phyloP scores from a whole-genome alignment of 1,284 basidiomycete species.

The Austroboletus novae-zelandiae region DNA sequence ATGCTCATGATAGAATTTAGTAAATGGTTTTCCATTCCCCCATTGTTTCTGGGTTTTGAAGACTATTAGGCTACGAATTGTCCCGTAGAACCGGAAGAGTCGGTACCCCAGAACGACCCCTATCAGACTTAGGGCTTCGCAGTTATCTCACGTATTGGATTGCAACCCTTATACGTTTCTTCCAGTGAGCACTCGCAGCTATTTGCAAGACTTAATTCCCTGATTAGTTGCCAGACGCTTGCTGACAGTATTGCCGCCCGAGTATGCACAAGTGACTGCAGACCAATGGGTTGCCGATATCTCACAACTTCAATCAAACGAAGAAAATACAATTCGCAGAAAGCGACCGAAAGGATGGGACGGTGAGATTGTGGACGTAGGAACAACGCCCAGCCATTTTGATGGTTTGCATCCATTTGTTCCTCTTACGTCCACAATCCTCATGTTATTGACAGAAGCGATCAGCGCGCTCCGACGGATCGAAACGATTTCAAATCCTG shows the following conservation, averaged over 20 bases:
- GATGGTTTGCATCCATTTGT: conserved; percentile 31
- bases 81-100: conserved; percentile 75
- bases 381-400: conserved; percentile 21
- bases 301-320: conserved; percentile 36
- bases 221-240: conserved; percentile 44
- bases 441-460: conserved; percentile 32
- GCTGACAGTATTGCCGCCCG: conserved; percentile 56
- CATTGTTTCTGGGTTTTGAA: not conserved
- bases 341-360: conserved; percentile 66
- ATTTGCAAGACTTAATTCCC: not conserved
- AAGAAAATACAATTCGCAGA: conserved; percentile 40
- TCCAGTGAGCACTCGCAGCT: conserved; percentile 47
- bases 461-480: conserved; percentile 50
- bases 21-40: conserved; percentile 36
- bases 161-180: conserved; percentile 79
- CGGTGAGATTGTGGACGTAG: conserved; percentile 47
- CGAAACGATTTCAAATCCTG: conserved; percentile 53
- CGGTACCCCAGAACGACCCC: conserved; percentile 92
- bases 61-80: conserved; percentile 76
- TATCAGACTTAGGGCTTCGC: conserved; percentile 89
- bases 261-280: conserved; percentile 42
- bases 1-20: conserved; percentile 99
- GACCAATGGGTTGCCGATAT: conserved; percentile 44
- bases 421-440: conserved; percentile 11
- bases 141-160: conserved; percentile 95